Conservation (phyloP, 1,284 basidiomycete genomes). For the Apiotrichum sp. region DNA sequence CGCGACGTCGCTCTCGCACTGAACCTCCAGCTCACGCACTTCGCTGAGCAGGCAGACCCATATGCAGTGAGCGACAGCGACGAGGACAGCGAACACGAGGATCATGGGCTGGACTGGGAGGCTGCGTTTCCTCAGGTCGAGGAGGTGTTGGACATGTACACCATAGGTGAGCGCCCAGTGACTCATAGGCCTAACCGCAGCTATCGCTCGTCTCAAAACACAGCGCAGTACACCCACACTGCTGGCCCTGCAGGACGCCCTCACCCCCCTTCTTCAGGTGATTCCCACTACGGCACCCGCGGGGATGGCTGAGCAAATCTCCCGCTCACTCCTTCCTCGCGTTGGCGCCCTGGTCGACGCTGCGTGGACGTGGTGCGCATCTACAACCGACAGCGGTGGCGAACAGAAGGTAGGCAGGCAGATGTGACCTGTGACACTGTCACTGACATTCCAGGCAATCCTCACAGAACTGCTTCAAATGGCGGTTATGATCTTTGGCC, state of each 20-base stretch:
- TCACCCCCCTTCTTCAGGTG: constrained; percentile 22
- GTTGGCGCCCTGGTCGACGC: constrained; percentile 17
- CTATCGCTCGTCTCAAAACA: constrained; percentile 22
- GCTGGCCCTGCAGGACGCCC: constrained; percentile 18
- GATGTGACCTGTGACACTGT: too few species aligned
- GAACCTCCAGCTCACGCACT: constrained; percentile 20
- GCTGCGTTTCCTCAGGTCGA: constrained; percentile 53
- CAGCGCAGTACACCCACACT: constrained; percentile 32
- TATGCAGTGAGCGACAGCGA: constrained; percentile 30
- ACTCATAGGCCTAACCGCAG: constrained; percentile 2
- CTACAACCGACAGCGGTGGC: constrained; percentile 27
- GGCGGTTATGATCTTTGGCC: constrained; percentile 24
- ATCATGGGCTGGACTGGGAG: constrained; percentile 40
- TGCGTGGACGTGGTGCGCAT: constrained; percentile 26
- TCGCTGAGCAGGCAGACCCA: constrained; percentile 27
- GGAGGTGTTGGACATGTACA: constrained; percentile 48
- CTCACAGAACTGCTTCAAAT: constrained; percentile 25
- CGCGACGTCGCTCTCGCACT: constrained; percentile 32
- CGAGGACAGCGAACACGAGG: constrained; percentile 17
- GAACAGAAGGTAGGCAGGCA: constrained; percentile 28
- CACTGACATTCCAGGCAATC: constrained; percentile 20
- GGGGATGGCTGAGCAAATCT: constrained; percentile 8
- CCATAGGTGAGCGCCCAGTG: constrained; percentile 16
- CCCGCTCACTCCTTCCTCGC: constrained; percentile 14
- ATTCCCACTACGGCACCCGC: constrained; percentile 8